phyloP scores from a whole-genome alignment of 148 eudicot species.

The Camellia granthamiana region DNA sequence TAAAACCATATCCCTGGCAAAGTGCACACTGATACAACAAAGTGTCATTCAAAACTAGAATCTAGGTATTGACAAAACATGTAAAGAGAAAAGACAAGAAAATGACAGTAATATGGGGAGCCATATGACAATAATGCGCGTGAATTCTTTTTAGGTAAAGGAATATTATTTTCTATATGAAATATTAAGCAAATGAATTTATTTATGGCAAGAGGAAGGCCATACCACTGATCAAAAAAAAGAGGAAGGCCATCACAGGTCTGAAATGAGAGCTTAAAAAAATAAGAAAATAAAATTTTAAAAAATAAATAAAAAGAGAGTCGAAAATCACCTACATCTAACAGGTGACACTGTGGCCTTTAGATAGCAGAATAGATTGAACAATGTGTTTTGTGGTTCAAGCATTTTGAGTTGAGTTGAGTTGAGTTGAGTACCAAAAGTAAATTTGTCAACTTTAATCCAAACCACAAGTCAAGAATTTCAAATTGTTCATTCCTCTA shows the following conservation, averaged over 20 bases:
- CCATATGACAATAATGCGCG: background rate
- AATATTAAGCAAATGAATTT: background rate
- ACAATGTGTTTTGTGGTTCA: background rate
- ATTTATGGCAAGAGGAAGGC: conserved; percentile 16
- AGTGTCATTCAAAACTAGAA: background rate
- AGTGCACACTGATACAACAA: too few species aligned
- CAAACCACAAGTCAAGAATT: background rate
- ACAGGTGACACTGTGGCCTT: background rate
- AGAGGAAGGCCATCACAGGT: too few species aligned
- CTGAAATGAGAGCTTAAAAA: too few species aligned
- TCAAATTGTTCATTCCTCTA: background rate
- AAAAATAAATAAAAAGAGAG: too few species aligned
- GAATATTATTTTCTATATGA: too few species aligned
- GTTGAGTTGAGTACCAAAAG: background rate
- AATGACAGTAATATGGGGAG: background rate
- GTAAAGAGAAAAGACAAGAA: too few species aligned
- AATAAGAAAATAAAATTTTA: too few species aligned
- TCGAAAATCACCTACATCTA: background rate
- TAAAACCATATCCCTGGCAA: too few species aligned
- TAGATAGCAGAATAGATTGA: background rate
- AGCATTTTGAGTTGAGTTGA: background rate
- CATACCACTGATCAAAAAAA: background rate
- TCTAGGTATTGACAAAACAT: background rate
- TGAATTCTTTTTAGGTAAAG: too few species aligned
- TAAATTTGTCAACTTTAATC: background rate